These are phyloP conservation scores for Colletotrichum cordylinicola DNA, from an alignment of 2,329 filamentous ascomycete genomes.

Conservation along the genomic window DNA sequence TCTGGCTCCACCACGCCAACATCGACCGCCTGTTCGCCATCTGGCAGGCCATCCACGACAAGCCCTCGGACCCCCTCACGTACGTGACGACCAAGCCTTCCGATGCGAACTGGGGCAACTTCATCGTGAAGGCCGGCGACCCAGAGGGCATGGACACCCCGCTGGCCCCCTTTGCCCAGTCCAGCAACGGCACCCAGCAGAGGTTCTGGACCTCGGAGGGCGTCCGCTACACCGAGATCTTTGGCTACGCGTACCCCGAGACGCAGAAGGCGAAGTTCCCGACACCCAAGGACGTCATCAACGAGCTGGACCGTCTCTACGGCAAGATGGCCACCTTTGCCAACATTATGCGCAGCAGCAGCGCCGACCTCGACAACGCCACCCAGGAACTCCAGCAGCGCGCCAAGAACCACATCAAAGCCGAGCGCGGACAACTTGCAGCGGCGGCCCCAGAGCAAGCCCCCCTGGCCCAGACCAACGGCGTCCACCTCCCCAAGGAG, in stretches of 20 bases:
- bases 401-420: background rate
- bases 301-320: constrained; percentile 10
- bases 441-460: background rate
- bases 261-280: constrained; percentile 29
- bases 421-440: background rate
- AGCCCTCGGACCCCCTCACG: constrained; percentile 1
- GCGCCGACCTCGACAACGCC: background rate
- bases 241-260: constrained; percentile 33
- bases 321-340: constrained; percentile 13
- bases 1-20: constrained; percentile 51
- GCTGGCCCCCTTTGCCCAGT: constrained; percentile 30
- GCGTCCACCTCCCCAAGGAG: background rate
- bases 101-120: constrained; percentile 30
- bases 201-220: constrained; percentile 33
- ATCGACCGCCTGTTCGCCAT: constrained; percentile 19
- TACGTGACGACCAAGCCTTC: constrained; percentile 2
- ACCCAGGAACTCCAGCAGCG: constrained; percentile 1
- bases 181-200: background rate
- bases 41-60: constrained; percentile 17
- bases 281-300: constrained; percentile 23
- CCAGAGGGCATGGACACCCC: constrained; percentile 22
- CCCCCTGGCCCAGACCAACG: background rate
- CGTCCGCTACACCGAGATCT: constrained; percentile 27
- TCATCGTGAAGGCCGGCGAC: constrained; percentile 30
- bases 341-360: constrained; percentile 3